Evolutionary conservation across 768 basidiomycete species (phyloP), one percentile per base, ranked within the genome.

Genomic region (Paxillus ammoniavirescens): DNA sequence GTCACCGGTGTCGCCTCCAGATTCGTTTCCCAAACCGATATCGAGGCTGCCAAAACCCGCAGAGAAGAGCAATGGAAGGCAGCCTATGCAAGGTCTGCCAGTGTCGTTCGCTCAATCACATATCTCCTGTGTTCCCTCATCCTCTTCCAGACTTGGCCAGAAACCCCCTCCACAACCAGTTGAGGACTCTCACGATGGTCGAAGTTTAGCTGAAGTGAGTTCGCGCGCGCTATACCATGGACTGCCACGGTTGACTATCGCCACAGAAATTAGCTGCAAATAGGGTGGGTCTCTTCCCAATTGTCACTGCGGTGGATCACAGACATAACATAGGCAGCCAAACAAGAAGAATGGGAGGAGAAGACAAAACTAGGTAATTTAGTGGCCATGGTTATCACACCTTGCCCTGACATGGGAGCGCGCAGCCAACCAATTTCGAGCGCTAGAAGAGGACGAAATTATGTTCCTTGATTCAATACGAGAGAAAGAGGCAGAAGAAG

Each of bases 341-440:
- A 93, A 69, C 90, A 93, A 72, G 91, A 93, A 69, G 89, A 93
- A 82, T 93, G 90, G 89, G 91, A 93, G 66, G 89, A 91, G 68
- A 89, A 89, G 67, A 90, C 83, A 55, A 92, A 91, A 68, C 81
- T 93, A 72, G 78, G 71, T 72, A 56, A 61, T 45, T 41, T 52
- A 23, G 65, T 55, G n/a, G 15, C 26, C 38, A 21, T 43, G 23
- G 37, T 42, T 21, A 43, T 41, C 30, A n/a, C 42, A 5, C 45
- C 45, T 36, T 40, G 38, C 57, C 61, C 42, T 44, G 26, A 60
- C 42, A 31, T 26, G 21, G 58, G 12, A 49, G 40, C 47, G 45
- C 50, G 30, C 67, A 89, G 90, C 90, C 49, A 93, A 92, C 65
- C 91, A 93, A 65, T 93, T 93, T 62, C 87, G 91, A 51, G 89